Evolutionary conservation across 1,284 basidiomycete species (phyloP).

Genomic region (Fomitopsis pinicola): DNA sequence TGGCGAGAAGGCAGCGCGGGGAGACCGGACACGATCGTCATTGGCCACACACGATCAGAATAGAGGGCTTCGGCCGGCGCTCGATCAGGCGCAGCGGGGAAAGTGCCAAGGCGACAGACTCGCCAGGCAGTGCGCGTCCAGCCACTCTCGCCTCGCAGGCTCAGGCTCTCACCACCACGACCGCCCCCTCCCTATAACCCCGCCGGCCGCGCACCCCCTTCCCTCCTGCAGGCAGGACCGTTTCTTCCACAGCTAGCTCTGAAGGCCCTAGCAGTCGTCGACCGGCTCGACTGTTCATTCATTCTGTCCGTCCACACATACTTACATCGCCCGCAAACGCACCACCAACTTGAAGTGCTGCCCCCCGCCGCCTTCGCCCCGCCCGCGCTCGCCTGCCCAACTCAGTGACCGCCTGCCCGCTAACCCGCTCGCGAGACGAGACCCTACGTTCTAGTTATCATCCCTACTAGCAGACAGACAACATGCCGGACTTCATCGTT

Average conservation of each 20-base stretch:
- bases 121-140: not conserved
- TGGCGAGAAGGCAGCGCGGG: not conserved
- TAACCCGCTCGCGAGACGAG: constrained; percentile 9
- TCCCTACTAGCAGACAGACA: not conserved
- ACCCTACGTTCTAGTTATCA: not conserved
- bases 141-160: not conserved
- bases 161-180: not conserved
- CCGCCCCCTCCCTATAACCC: not conserved
- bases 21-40: not conserved
- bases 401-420: constrained; percentile 5
- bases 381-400: constrained; percentile 12
- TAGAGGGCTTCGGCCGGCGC: not conserved
- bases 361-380: not conserved
- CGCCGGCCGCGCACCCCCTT: not conserved
- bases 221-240: constrained; percentile 14
- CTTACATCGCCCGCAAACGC: not conserved
- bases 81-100: not conserved
- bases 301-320: constrained; percentile 4
- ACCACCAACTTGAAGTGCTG: not conserved
- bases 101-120: constrained; percentile 4
- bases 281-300: constrained; percentile 26
- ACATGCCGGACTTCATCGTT: not conserved
- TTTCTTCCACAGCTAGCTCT: constrained; percentile 4
- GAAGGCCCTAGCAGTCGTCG: constrained; percentile 16
- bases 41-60: not conserved